Evolutionary conservation across 2,329 filamentous ascomycete species (phyloP).

Genomic region (Tolypocladium guangdongense): DNA sequence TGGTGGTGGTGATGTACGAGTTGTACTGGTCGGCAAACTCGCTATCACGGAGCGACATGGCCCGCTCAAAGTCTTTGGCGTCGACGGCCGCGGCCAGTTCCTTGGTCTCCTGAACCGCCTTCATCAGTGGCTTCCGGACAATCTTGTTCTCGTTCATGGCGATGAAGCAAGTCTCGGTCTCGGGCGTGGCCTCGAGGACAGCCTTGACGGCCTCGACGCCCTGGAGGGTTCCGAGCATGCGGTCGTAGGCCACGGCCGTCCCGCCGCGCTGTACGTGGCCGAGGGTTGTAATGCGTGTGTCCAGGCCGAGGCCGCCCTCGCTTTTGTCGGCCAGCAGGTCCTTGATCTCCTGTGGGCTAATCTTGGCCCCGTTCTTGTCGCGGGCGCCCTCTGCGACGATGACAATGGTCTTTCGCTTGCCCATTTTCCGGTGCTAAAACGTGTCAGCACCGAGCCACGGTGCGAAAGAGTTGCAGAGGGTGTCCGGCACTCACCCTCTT

Average conservation of each 20-base stretch:
- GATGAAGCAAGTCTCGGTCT: constrained; percentile 88
- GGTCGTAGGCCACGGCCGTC: constrained; percentile 83
- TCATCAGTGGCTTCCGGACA: constrained; percentile 74
- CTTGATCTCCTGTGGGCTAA: constrained; percentile 72
- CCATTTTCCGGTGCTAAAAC: constrained; percentile 65
- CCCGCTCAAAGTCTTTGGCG: constrained; percentile 72
- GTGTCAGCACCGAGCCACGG: constrained; percentile 3
- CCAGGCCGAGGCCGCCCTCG: constrained; percentile 57
- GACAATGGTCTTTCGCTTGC: constrained; percentile 96
- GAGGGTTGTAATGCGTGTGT: constrained; percentile 88
- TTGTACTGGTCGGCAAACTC: constrained; percentile 91
- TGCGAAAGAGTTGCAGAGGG: too few relatives aligned
- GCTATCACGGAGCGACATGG: constrained; percentile 80
- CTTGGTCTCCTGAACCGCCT: constrained; percentile 80
- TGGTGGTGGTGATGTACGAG: constrained; percentile 84
- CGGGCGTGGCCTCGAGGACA: constrained; percentile 77
- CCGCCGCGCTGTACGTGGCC: constrained; percentile 97
- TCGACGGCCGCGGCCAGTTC: constrained; percentile 73
- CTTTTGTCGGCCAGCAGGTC: constrained; percentile 71
- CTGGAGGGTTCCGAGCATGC: constrained; percentile 85
- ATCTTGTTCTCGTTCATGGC: constrained; percentile 98
- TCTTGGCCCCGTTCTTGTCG: constrained; percentile 73
- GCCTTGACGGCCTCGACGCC: constrained; percentile 91
- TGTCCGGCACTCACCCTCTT: constrained; percentile 42
- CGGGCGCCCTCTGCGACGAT: constrained; percentile 94